A percentile compares a stretch with the other conserved stretches of the same genome.
Conservation (phyloP, 805 yeast species). For the Yamadazyma nakazawae region DNA sequence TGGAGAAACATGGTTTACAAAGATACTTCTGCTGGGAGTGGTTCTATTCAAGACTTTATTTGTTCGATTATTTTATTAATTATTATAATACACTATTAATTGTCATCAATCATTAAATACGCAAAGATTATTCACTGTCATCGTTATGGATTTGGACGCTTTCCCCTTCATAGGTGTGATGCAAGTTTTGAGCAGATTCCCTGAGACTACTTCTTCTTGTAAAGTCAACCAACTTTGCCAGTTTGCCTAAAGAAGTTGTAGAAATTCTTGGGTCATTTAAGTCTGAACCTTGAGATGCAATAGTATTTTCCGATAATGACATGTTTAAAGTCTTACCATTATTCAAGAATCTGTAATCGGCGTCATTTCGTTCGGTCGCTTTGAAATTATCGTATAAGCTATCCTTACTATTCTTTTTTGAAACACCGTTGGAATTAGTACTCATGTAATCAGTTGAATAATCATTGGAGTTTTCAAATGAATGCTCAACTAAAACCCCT, state of each 20-base stretch:
- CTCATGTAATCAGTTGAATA: conserved; percentile 10
- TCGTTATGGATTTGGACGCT: conserved; percentile 26
- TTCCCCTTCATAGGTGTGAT: conserved; percentile 28
- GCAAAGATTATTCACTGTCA: conserved; percentile 4
- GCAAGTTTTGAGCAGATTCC: conserved; percentile 36
- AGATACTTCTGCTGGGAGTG: no score
- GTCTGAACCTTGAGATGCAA: conserved; percentile 14
- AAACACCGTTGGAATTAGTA: background rate
- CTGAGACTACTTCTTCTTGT: conserved; percentile 43
- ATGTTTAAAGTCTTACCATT: conserved; percentile 13
- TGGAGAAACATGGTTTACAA: no score
- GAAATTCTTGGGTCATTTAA: conserved; percentile 13
- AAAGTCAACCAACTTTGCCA: conserved; percentile 47
- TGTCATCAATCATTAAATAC: conserved; percentile 4
- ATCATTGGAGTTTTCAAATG: conserved; percentile 18
- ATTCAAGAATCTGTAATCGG: conserved; percentile 12
- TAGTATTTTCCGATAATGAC: conserved; percentile 21
- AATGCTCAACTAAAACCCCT: conserved; percentile 28
- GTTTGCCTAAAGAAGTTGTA: conserved; percentile 18
- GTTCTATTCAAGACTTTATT: no score
- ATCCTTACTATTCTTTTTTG: conserved; percentile 12
- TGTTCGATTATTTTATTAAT: background rate
- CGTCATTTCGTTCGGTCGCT: conserved; percentile 18
- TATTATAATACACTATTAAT: conserved; percentile 10
- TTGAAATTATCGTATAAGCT: conserved; percentile 28